A percentile compares a stretch with the other conserved stretches of the same genome.
phyloP scores from a whole-genome alignment of 2,329 filamentous ascomycete genomes.

The Stagonosporopsis cucurbitacearum region DNA sequence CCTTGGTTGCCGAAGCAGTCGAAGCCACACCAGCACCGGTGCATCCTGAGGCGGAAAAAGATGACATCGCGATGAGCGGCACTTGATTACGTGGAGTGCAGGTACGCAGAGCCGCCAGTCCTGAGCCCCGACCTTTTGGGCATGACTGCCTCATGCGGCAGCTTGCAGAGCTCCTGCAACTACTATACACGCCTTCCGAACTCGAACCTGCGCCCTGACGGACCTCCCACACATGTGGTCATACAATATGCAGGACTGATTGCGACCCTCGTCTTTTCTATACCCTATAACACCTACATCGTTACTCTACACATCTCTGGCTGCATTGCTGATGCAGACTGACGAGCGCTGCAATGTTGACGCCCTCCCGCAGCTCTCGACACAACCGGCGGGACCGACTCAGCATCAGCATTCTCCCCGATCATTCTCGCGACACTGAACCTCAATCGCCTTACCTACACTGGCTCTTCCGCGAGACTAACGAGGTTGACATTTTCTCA shows the following conservation, averaged over 20 bases:
- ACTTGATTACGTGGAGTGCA: background rate
- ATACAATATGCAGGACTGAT: background rate
- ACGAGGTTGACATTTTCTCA: slow-evolving; percentile 1
- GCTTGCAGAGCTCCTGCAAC: background rate
- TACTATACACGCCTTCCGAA: background rate
- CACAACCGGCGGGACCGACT: slow-evolving; percentile 8
- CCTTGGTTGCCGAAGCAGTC: background rate
- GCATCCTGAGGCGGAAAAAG: background rate
- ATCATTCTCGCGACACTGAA: slow-evolving; percentile 8
- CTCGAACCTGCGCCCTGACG: background rate
- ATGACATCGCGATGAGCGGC: slow-evolving; percentile 8
- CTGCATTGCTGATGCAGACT: background rate
- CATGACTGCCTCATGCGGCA: background rate
- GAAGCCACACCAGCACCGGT: background rate
- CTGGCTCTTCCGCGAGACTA: slow-evolving; percentile 14
- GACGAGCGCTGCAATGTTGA: background rate
- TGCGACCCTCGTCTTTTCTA: background rate
- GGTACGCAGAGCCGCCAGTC: too few relatives aligned
- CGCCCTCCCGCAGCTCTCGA: background rate
- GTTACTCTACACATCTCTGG: background rate
- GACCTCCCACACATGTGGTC: background rate
- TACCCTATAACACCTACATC: background rate
- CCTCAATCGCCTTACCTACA: slow-evolving; percentile 11
- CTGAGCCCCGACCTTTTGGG: background rate
- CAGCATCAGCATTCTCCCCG: slow-evolving; percentile 18